Evolutionary conservation across 1,284 basidiomycete species (phyloP).

Genomic region (Trametes polyzona): DNA sequence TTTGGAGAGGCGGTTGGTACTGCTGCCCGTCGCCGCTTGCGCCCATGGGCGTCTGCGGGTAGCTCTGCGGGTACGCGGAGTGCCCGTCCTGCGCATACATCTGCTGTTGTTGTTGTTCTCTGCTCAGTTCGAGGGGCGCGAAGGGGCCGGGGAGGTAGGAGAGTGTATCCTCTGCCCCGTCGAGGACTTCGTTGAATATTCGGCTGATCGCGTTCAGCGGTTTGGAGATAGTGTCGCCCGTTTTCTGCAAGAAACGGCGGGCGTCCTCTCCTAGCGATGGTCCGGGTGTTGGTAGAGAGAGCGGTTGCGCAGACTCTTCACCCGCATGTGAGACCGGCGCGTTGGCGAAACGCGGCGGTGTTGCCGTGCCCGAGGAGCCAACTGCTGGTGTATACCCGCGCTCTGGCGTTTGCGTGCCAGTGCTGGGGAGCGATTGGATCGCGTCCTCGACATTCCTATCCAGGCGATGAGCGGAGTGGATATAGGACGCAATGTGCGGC

Average conservation of each 20-base stretch:
- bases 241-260: conserved; percentile 80
- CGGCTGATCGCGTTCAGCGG: conserved; percentile 86
- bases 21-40: conserved; percentile 28
- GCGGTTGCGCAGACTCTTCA: conserved; percentile 83
- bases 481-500: conserved; percentile 28
- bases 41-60: conserved; percentile 44
- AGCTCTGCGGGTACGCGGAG: conserved; percentile 17
- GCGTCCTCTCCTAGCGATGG: conserved; percentile 78
- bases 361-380: conserved; percentile 30
- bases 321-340: conserved; percentile 62
- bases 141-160: conserved; percentile 64
- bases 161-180: conserved; percentile 46
- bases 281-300: conserved; percentile 65
- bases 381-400: conserved; percentile 29
- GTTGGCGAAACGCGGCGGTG: conserved; percentile 30
- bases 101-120: conserved; percentile 42
- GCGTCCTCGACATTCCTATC: conserved; percentile 81
- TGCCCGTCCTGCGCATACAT: conserved; percentile 28
- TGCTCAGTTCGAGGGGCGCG: conserved; percentile 59
- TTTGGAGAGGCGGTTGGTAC: conserved; percentile 51
- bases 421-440: conserved; percentile 74
- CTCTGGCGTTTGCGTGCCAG: conserved; percentile 54
- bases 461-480: not conserved
- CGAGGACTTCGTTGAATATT: conserved; percentile 82
- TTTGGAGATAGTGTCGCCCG: conserved; percentile 86